Evolutionary conservation across 108 stramenopile genomes (phyloP).

Genomic region (Cyclotella cryptica): DNA sequence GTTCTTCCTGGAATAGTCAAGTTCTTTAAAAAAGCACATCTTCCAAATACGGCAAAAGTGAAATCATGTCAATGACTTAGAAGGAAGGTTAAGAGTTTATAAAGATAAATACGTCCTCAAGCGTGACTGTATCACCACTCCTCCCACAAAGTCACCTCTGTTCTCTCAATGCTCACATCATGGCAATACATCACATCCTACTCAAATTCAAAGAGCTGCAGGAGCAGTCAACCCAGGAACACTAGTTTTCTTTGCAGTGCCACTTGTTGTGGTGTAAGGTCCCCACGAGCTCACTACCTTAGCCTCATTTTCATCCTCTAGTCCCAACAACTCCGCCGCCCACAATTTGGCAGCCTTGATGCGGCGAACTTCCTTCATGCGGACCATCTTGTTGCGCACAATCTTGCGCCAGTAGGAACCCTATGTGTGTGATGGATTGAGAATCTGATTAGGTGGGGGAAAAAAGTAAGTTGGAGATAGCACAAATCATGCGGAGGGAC

Average conservation of each 20-base stretch:
- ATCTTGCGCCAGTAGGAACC: conserved; percentile 93
- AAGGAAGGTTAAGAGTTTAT: too few relatives aligned
- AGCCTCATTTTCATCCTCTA: conserved; percentile 57
- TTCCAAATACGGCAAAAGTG: too few relatives aligned
- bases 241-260: conserved; percentile 77
- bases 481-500: neutral
- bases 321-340: conserved; percentile 55
- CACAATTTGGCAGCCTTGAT: conserved; percentile 82
- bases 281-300: conserved; percentile 76
- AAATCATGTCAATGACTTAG: too few relatives aligned
- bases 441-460: neutral
- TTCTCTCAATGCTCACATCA: neutral
- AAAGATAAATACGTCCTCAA: too few relatives aligned
- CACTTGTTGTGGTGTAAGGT: conserved; percentile 72
- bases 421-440: neutral
- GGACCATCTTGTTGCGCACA: conserved; percentile 91
- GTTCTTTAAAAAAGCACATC: too few relatives aligned
- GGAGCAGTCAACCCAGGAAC: conserved; percentile 73
- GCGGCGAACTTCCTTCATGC: conserved; percentile 86
- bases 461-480: neutral
- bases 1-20: too few relatives aligned
- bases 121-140: too few relatives aligned
- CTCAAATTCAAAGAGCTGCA: conserved; percentile 19
- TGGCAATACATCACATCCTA: neutral
- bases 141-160: neutral